Evolutionary conservation across 2,329 filamentous ascomycete species (phyloP), one percentile per base, ranked within the genome.

Genomic region (Aspergillus sp.): DNA sequence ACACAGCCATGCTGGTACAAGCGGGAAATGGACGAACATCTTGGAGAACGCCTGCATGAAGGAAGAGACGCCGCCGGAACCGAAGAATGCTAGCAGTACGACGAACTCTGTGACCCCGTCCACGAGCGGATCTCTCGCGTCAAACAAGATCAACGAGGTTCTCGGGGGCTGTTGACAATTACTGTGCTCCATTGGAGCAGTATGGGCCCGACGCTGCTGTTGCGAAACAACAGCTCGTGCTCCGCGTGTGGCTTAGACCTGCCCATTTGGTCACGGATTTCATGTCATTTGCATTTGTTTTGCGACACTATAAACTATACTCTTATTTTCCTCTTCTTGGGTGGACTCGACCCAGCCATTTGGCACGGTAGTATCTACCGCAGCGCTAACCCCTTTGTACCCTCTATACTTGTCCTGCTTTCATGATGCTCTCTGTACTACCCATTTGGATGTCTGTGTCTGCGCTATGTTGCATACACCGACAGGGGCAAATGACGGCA

Each of bases 21-120:
- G 91, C 72, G 94, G 94, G 30, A 97, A 97, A 73, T 99, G 94
- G 94, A 99, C 94, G 11, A 97, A 97, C 72, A 92, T 96, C 81
- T 79, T 99, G 32, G 94, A 99, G 70, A 95, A 90, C 67, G 90
- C 92, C 4, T 99, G 94, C 75, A 95, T 97, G 90, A 85, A 92
- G 71, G 92, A 95, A 68, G 91, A 96, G 51, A 58, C 66, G 10
- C 67, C 68, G 1, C 65, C 65, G 1, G 71, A 74, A 46, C 65
- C 62, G 8, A 57, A 56, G 32, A 55, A 58, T 20, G 24, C 47
- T 44, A 44, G 35, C 20, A 50, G 55, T 43, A 49, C 51, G 14
- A 14, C 53, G 8, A 41, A 44, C 22, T 43, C 56, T 24, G 47
- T 56, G 52, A 36, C 30, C 11, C 20, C 45, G 19, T 42, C 40